Evolutionary conservation across 495 filamentous ascomycete species (phyloP), one percentile per base, ranked within the genome.

Genomic region (Xylaria scruposa): DNA sequence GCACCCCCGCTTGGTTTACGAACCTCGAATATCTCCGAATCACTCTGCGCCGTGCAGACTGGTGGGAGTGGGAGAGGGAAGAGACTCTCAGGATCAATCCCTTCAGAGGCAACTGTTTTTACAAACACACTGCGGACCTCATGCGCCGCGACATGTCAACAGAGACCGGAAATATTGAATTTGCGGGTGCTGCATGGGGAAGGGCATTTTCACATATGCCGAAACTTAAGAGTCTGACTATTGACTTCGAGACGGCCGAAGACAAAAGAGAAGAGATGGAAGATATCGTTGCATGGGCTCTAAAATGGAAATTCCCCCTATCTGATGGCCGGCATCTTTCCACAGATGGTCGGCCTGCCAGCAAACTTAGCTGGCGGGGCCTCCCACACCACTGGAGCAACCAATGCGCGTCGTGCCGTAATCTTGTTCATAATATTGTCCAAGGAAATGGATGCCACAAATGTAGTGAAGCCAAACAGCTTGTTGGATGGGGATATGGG

Each of bases 41-140:
- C 58, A 76, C 77, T 4, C 67, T 79, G 6, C 63, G 73, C 31
- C 70, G 72, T n/a, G 44, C 61, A 4, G 77, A 79, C 49, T 77
- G 75, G 77, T 77, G 73, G 77, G 70, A 63, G 15, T 75, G 73
- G 69, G 77, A 75, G 53, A 54, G 13, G 21, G 70, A 70, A 44
- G 15, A 21, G 17, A 40, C 68, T 13, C 38, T 77, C 15, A 58
- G 42, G 15, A 79, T 79, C 26, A 73, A 72, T 64, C 77, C 75
- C 2, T 68, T 58, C 26, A 56, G 51, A 68, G 66, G 66, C 21
- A 59, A 68, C 54, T 59, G 51, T 59, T 54, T 7, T 38, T 15
- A 29, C 21, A n/a, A 2, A 13, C 33, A 44, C 51, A 59, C 66
- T 21, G 19, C 42, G 0, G 26, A 19, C 46, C 49, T 59, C 9